phyloP scores from a whole-genome alignment of 139 green algal genomes.

The Zygnema cylindricum region DNA sequence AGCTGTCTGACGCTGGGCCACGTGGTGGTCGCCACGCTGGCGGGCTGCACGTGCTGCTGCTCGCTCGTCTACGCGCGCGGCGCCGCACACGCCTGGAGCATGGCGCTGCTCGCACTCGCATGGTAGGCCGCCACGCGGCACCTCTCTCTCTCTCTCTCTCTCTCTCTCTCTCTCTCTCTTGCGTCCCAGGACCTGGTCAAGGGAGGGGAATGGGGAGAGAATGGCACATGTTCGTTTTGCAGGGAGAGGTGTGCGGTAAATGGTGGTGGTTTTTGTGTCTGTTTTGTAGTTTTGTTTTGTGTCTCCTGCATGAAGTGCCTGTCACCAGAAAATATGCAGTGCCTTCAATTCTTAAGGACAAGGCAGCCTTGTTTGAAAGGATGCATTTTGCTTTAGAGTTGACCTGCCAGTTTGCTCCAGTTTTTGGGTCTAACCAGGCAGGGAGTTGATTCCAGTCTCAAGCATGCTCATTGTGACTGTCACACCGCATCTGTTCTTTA shows the following conservation, averaged over 20 bases:
- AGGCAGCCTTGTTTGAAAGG: too few species aligned
- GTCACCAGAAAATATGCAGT: not conserved
- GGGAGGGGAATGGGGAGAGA: not conserved
- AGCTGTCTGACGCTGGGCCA: not conserved
- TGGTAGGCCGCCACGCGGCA: not conserved
- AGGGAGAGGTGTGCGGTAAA: not conserved
- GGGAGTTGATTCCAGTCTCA: too few species aligned
- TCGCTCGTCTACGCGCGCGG: slow-evolving; percentile 1
- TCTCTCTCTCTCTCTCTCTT: not conserved
- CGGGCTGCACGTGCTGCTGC: slow-evolving; percentile 19
- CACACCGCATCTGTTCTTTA: too few species aligned
- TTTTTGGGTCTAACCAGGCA: too few species aligned
- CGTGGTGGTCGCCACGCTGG: not conserved
- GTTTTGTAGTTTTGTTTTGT: too few species aligned
- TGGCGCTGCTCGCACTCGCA: not conserved
- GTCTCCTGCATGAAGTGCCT: not conserved
- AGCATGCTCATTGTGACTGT: too few species aligned
- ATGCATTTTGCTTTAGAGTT: too few species aligned
- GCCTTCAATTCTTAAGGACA: too few species aligned
- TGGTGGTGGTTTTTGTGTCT: too few species aligned
- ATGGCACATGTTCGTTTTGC: not conserved
- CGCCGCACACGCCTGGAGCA: not conserved
- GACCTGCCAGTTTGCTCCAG: too few species aligned
- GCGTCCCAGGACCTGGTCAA: not conserved
- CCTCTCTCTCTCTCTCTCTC: not conserved